Evolutionary conservation across 352 stramenopile species (phyloP), one percentile per base, ranked within the genome.

Genomic region (Thalassiosira gravida): DNA sequence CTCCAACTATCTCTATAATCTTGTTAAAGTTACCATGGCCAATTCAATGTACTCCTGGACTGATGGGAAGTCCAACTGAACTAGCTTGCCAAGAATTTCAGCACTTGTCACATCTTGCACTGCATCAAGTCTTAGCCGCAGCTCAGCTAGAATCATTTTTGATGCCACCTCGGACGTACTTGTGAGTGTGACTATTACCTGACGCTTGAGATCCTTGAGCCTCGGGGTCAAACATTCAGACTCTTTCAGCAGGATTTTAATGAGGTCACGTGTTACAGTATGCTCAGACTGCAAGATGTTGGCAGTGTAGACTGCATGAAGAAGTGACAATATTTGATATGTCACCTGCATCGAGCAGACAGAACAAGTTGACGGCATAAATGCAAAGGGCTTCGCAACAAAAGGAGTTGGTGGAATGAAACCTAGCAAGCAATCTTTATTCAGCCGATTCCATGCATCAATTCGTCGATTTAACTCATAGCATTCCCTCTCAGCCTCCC

Each of bases 401-500:
- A 53, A 63, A 24, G 32, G 42, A 42, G 27, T 50, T 37, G 44
- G 37, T 16, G 42, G 11, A 32, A 49, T 68, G 13, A 20, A 55
- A 35, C 58, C 67, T 66, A 72, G 66, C 50, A 93, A 63, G 6
- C 46, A 70, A 72, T 92, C 90, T 57, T 77, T 72, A 55, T 94
- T 90, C 0, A 95, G 67, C 11, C 70, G 57, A 37, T 87, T 79
- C 90, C 90, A 95, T 44, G 87, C 86, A 79, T 88, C 64, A n/a
- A 94, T 85, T n/a, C 82, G 59, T 29, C 81, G 50, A 64, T 83
- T 81, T 3, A 95, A 63, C 62, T 91, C 82, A 61, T 83, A 90
- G 46, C 83, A 86, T 62, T 95, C 90, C 53, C 78, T 64, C 62
- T 92, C 82, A 42, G 85, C 82, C 71, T 93, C 90, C 70, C 87